Conservation (phyloP, 768 basidiomycete species). For the Tulasnella sp. region DNA sequence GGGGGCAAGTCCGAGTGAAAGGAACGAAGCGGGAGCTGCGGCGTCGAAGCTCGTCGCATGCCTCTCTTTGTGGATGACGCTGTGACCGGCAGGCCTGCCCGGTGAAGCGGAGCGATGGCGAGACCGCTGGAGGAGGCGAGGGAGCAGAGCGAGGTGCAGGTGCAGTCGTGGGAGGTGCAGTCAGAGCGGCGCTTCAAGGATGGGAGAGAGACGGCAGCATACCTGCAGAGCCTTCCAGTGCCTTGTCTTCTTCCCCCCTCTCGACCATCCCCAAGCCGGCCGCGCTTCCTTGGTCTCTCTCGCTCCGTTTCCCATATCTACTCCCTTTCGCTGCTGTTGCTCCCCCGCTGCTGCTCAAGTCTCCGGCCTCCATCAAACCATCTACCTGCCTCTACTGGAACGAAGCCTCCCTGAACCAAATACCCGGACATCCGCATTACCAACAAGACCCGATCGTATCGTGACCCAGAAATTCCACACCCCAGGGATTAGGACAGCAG, state of each 20-base stretch:
- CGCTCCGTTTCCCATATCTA: neutral
- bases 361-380: slow-evolving; percentile 7
- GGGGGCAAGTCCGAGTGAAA: neutral
- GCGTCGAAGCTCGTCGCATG: neutral
- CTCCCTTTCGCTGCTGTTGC: slow-evolving; percentile 1
- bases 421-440: slow-evolving; percentile 4
- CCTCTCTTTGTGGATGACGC: neutral
- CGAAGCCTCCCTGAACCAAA: slow-evolving; percentile 11
- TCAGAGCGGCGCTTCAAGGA: slow-evolving; percentile 1
- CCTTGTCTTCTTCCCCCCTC: neutral
- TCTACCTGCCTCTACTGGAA: slow-evolving; percentile 11
- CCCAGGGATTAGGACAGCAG: neutral
- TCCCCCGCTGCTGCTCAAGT: neutral
- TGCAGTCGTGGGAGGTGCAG: neutral
- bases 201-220: neutral
- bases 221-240: slow-evolving; percentile 5
- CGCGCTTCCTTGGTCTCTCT: neutral
- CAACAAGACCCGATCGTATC: slow-evolving; percentile 7
- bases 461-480: slow-evolving; percentile 9
- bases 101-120: neutral
- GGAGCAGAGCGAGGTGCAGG: slow-evolving; percentile 8
- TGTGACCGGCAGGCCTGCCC: neutral
- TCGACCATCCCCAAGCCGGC: slow-evolving; percentile 6
- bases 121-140: neutral
- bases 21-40: neutral